A percentile compares a stretch with the other conserved stretches of the same genome.
Conservation (phyloP, 768 basidiomycete genomes). For the Agaricus blazei region DNA sequence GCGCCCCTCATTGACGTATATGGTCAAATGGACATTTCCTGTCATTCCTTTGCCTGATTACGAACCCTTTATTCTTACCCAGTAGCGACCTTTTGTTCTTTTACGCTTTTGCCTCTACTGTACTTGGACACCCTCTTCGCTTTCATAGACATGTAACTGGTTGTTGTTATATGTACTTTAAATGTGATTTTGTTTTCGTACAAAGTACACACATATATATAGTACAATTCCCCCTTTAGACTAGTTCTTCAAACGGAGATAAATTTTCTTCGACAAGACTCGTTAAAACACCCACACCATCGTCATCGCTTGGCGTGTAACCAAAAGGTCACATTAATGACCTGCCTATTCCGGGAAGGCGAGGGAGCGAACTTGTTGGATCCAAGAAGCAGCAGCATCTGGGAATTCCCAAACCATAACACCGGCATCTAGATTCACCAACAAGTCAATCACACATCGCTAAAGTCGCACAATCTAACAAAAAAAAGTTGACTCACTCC, state of each 20-base stretch:
- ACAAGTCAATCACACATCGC: background rate
- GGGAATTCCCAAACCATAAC: slow-evolving; percentile 40
- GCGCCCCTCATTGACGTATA: no score
- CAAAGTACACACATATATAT: no score
- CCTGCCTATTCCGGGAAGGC: slow-evolving; percentile 25
- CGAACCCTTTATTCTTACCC: no score
- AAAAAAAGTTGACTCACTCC: slow-evolving; percentile 45
- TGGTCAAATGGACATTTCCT: no score
- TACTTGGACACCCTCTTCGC: background rate
- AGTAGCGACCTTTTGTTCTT: background rate
- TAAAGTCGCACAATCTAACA: background rate
- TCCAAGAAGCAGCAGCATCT: slow-evolving; percentile 35
- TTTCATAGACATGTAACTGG: background rate
- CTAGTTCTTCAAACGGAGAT: no score
- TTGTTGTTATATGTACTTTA: background rate
- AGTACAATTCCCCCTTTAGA: no score
- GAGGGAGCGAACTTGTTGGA: slow-evolving; percentile 28
- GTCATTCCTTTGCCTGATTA: no score
- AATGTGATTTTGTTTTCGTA: no score
- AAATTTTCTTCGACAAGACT: no score
- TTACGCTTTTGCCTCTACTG: background rate
- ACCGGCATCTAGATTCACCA: slow-evolving; percentile 22
- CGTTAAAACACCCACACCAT: no score
- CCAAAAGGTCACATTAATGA: no score
- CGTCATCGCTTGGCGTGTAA: no score